Base-by-base conservation (phyloP, 2,329 filamentous ascomycete species). In the Aspergillus luchuensis region DNA sequence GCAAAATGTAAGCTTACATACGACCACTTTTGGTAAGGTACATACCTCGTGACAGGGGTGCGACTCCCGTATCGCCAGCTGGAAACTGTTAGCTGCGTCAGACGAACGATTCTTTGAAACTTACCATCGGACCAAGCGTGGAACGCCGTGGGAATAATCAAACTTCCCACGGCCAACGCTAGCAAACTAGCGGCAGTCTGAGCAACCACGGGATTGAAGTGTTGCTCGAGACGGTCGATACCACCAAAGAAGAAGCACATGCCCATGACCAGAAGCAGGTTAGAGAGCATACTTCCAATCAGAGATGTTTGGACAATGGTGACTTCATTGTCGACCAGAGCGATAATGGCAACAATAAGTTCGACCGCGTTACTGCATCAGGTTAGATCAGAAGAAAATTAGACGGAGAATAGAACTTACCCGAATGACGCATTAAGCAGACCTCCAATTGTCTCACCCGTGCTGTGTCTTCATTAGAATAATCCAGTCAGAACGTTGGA, bases 241-340 rank as follows among this genome's bases (percentile, higher is more conserved):
- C 92, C 92, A 53, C 91, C 92, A 62, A 91, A 89, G 80, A 96
- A 95, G 82, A 96, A 97, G 74, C 89, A 95, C 87, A 93, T 96
- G 58, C 92, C 93, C 81, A 97, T 81, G 55, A 97, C 91, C 13
- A 97, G 85, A 3, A 97, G 84, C 60, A 98, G 77, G 73, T 97
- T 97, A 45, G 92, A 97, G 21, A 97, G 81, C 74, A 97, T 96
- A 75, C 89, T 93, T 58, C 93, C 93, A 63, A 97, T 91, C 28
- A 98, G 82, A 0, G 93, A 97, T 0, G 93, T 96, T 76, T 97
- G 92, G 6, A 97, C 92, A 62, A 98, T 96, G 36, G 89, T 80
- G 23, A 96, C 86, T 76, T 96, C 86, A 55, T 84, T 75, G 61
- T 96, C 85, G 28, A 85, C 79, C 50, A 97, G 79, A 1, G 93